Base-by-base conservation (phyloP, 2,329 filamentous ascomycete genomes). In the Rutstroemia sp. region DNA sequence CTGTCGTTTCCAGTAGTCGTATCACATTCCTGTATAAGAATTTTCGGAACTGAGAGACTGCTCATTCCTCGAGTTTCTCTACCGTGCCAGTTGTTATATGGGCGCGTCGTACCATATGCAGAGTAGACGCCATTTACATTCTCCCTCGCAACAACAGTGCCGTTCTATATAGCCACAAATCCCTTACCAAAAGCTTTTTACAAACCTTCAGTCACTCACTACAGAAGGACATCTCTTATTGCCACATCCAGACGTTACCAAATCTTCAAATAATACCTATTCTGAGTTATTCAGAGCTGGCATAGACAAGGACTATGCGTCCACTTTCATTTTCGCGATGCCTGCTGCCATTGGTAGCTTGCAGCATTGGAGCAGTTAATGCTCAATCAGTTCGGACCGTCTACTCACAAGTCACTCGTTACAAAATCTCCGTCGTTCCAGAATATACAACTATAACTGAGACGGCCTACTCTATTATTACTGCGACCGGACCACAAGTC, bases 261-360 rank as follows among this genome's bases (percentile, higher is more conserved):
- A 55, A 42, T 37, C 17, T 25, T 42, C 37, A 37, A 44, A 50
- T 55, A 55, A 50, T 19, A 42, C 12, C 19, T 51, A 27, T 42
- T 42, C 41, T 5, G 19, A 45, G 46, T 44, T 55, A 37, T 23
- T 25, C 12, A 21, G 19, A 45, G 12, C 19, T 23, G 12, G 9
- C 3, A 38, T 39, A 55, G 46, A 45, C 19, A 44, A 44, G 53
- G 53, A 55, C 53, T 17, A 55, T 55, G 53, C 53, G 46, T 55
- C 46, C 46, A 17, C 21, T 27, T 55, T 50, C 46, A 37, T 41
- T 55, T 44, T 48, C 47, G 12, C 38, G 21, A 37, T 41, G 34
- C 46, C 46, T 55, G 25, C 46, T 51, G 38, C 46, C 49, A 42
- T 38, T 55, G 4, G 46, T 41, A 25, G 53, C 38, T 19, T 54